Evolutionary conservation across 2,329 filamentous ascomycete species (phyloP), one percentile per base, ranked within the genome.

Genomic region (Atkinsonella hypoxylon): DNA sequence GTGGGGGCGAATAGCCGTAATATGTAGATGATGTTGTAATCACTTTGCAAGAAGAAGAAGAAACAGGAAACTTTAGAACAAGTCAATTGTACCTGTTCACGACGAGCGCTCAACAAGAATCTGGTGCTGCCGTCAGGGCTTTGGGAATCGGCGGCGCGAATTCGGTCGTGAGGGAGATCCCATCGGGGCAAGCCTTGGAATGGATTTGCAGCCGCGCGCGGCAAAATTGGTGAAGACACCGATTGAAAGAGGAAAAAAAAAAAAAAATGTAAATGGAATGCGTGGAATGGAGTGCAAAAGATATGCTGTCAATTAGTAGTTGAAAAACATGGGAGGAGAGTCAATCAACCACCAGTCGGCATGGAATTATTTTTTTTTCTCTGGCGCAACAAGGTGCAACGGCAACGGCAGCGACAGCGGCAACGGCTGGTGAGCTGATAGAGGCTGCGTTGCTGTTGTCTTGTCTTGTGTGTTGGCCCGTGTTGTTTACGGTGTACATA

Each of bases 151-250:
- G 8, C 26, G 42, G 26, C 22, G 51, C 47, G 30, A 42, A 47
- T 40, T 26, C 34, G 38, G 41, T 45, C 22, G 47, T 42, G 36
- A 53, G 38, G 51, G 48, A 41, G 26, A 52, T 54, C 38, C 47
- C 51, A 57, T 56, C 46, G 48, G 44, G 39, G n/a, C 26, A 45
- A 32, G 13, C 38, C 32, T 30, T 20, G 22, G n/a, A 30, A 11
- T 41, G 5, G 17, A 8, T 46, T 20, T 13, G 20, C 22, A 32
- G 13, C 34, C 3, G 15, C 45, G 15, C 45, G 15, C 11, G 17
- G 45, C 15, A 36, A 15, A 15, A 36, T 12, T 36, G 34, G 34
- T 36, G 13, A 36, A 36, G 3, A 15, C 10, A 36, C 12, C 34
- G 34, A 36, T 12, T 36, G 34, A 36, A 36, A 8, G 13, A 3